Evolutionary conservation across 225 moss, liverwort and hornwort species (phyloP).

Genomic region (Sphagnum contortum): DNA sequence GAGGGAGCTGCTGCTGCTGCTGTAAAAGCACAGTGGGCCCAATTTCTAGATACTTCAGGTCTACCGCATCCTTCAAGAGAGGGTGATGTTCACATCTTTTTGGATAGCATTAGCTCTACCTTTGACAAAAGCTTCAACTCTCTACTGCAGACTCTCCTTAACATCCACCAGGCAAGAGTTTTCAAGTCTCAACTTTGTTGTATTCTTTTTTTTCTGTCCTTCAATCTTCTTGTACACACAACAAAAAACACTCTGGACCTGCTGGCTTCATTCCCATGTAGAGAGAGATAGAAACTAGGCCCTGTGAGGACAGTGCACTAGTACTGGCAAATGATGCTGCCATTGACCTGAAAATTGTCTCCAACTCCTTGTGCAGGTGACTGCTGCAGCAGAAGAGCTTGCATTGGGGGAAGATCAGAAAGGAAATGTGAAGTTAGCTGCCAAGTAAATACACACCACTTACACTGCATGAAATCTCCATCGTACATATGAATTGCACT

Average conservation of each 20-base stretch:
- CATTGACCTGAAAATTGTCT: no score
- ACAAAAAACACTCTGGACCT: background rate
- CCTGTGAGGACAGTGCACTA: background rate
- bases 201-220: background rate
- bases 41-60: slow-evolving; percentile 69
- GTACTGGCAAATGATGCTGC: no score
- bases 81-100: slow-evolving; percentile 61
- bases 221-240: background rate
- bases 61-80: slow-evolving; percentile 81
- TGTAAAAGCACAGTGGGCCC: slow-evolving; percentile 50
- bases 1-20: no score
- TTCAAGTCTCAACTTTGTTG: no score
- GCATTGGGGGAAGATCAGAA: slow-evolving; percentile 74
- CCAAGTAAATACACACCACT: slow-evolving; percentile 34
- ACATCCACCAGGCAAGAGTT: slow-evolving; percentile 55
- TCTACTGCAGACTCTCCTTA: slow-evolving; percentile 49
- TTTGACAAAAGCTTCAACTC: slow-evolving; percentile 63
- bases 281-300: no score
- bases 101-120: slow-evolving; percentile 42
- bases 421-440: slow-evolving; percentile 63
- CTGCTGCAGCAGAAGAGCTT: slow-evolving; percentile 59
- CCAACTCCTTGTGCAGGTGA: slow-evolving; percentile 24
- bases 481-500: no score
- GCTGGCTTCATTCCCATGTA: background rate
- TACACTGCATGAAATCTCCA: no score